These are phyloP conservation scores for Irpex lacteus DNA, from an alignment of 1,284 basidiomycete species.

Conservation along the genomic window DNA sequence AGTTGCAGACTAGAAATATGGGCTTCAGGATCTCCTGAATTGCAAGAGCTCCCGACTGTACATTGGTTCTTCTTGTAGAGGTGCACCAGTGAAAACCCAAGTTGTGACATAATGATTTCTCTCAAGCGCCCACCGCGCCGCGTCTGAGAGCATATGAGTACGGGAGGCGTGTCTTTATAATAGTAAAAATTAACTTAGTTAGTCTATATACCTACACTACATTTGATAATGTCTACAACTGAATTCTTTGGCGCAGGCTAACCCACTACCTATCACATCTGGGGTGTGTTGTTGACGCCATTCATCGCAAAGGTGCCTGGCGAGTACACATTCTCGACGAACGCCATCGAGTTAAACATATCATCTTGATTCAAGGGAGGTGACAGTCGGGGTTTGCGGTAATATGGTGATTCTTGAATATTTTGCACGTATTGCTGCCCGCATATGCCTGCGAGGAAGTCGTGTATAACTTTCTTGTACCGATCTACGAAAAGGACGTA, in stretches of 20 bases:
- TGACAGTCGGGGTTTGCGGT: not conserved
- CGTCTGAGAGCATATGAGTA: too few species aligned
- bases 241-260: too few species aligned
- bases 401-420: not conserved
- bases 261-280: not conserved
- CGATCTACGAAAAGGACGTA: conserved; percentile 36
- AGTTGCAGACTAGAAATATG: not conserved
- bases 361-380: not conserved
- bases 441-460: conserved; percentile 32
- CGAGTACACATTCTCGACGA: not conserved
- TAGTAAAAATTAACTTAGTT: too few species aligned
- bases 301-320: not conserved
- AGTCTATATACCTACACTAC: too few species aligned
- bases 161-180: too few species aligned
- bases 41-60: too few species aligned
- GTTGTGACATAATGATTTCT: too few species aligned
- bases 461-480: conserved; percentile 61
- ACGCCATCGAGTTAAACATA: not conserved
- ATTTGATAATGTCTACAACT: too few species aligned
- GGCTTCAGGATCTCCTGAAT: too few species aligned
- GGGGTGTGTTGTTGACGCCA: not conserved
- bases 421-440: conserved; percentile 23
- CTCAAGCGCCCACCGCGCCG: too few species aligned
- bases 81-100: too few species aligned
- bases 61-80: too few species aligned